These are phyloP conservation scores for Xylaria sp. DNA, from an alignment of 2,329 filamentous ascomycete species.

Conservation along the genomic window DNA sequence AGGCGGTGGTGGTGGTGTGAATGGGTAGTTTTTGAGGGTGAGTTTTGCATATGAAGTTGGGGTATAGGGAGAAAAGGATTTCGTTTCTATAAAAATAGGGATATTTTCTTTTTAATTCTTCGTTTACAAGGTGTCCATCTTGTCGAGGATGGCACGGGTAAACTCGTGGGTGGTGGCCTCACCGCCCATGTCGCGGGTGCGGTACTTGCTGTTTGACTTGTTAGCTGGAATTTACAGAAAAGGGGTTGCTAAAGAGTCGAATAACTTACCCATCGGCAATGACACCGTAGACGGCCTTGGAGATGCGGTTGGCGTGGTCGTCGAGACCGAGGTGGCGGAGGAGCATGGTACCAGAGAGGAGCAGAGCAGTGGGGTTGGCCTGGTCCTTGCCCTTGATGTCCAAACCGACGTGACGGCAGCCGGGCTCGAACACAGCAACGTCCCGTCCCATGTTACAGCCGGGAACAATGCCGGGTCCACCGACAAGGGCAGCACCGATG, in stretches of 20 bases:
- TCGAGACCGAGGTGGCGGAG: slow-evolving; percentile 94
- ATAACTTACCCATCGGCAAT: slow-evolving; percentile 76
- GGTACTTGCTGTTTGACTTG: slow-evolving; percentile 58
- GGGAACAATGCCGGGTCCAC: slow-evolving; percentile 92
- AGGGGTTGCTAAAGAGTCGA: slow-evolving; percentile 32
- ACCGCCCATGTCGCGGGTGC: slow-evolving; percentile 96
- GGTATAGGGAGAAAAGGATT: slow-evolving; percentile 14
- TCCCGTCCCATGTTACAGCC: slow-evolving; percentile 99
- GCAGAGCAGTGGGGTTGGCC: slow-evolving; percentile 93
- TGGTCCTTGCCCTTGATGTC: slow-evolving; percentile 99
- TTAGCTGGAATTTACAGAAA: slow-evolving; percentile 35
- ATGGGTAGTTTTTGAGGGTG: slow-evolving; percentile 5
- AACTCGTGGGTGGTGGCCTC: slow-evolving; percentile 86
- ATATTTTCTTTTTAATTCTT: not conserved
- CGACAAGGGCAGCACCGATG: slow-evolving; percentile 94
- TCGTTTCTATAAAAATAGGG: slow-evolving; percentile 1
- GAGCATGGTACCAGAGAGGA: slow-evolving; percentile 95
- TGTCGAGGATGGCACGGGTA: slow-evolving; percentile 86
- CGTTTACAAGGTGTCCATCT: slow-evolving; percentile 76
- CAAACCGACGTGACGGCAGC: slow-evolving; percentile 97
- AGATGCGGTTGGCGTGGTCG: slow-evolving; percentile 97
- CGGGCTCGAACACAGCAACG: slow-evolving; percentile 96
- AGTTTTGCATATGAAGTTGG: slow-evolving; percentile 18
- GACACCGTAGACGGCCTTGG: slow-evolving; percentile 69
- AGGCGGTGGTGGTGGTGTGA: slow-evolving; percentile 20